Base-by-base conservation (phyloP, 169 alveolate genomes). In the Sarcocystis neurona region DNA sequence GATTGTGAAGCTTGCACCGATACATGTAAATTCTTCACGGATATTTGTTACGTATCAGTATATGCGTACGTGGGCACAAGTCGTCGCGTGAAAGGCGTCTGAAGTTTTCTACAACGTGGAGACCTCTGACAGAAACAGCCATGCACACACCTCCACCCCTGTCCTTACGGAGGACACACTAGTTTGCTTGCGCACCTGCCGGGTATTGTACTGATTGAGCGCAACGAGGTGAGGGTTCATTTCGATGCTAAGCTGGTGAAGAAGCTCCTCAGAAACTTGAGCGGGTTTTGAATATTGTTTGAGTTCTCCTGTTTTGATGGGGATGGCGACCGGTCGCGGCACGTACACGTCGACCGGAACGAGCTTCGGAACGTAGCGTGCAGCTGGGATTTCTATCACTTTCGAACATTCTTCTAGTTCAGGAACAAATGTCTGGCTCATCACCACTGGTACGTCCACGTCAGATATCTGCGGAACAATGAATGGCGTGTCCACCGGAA, bases 321-420 rank as follows among this genome's bases (percentile, higher is more conserved):
- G 89, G 60, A 84, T 68, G 32, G 89, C 89, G 48, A 84, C 56
- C 2, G 89, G 89, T 6, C 89, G 23, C 6, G 89, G 89, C 34
- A 84, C 89, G 60, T 72, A 84, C 39, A 84, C 84, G 32, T 84
- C 89, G 56, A 84, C 89, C 50, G 66, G 74, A 34, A 48, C 72
- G 48, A 84, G 50, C 46, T 84, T 60, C 48, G 89, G 89, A 3
- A 50, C 89, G 48, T 84, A 84, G 79, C 74, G 66, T 0, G 80
- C 66, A 6, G 60, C 89, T 0, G 66, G 79, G 12, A 84, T 58
- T 41, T 84, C 63, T 2, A 84, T 34, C 15, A 84, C 88, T 30
- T 66, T 60, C 46, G 79, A 30, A 18, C 60, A 15, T 32, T 84
- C 89, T 2, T 84, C 86, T 34, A 84, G 66, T 68, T 84, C 89